Evolutionary conservation across 2,329 filamentous ascomycete genomes (phyloP), one percentile per base, ranked within the genome.

Genomic region (Fusarium abutilonis): DNA sequence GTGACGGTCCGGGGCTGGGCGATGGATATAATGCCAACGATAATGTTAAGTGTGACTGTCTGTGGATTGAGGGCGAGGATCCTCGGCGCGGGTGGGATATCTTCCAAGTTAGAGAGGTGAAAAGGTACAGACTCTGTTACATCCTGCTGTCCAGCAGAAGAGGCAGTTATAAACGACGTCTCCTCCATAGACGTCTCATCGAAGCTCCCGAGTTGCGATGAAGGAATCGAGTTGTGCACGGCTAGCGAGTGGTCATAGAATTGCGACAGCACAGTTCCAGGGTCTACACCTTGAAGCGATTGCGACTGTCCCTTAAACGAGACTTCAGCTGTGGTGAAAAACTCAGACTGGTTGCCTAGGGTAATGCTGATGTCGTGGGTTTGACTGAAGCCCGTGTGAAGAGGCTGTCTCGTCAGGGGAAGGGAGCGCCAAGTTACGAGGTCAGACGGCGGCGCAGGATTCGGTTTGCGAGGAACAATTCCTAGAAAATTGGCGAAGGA

Each of bases 171-270:
- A 13, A 82, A 74, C 1, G 77, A 81, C 4, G 74, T 73, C 1
- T 72, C 67, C 2, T 69, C 68, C 3, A 64, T 57, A 4, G 70
- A 60, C 1, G 63, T 67, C 14, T 63, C 59, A 17, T 70, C 63
- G 32, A 76, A 61, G 29, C 72, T 69, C 5, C 72, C 70, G 15
- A 88, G 77, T 57, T 89, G 84, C 2, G 88, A 90, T 0, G 87
- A 89, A 1, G 83, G 76, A 4, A 89, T 74, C 13, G 86, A 84
- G 61, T 91, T 83, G 71, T 96, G 86, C 13, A 89, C 77, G 2
- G 87, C 84, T 44, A 96, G 82, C 0, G 92, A 95, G 69, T 94
- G 86, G 63, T 95, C 86, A 68, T 92, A 90, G 73, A 95, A 96
- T 53, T 88, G 83, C 4, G 85, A 83, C 4, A 88, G 74, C 0